phyloP scores from a whole-genome alignment of 163 green algal genomes.

The Scenedesmus sp. region DNA sequence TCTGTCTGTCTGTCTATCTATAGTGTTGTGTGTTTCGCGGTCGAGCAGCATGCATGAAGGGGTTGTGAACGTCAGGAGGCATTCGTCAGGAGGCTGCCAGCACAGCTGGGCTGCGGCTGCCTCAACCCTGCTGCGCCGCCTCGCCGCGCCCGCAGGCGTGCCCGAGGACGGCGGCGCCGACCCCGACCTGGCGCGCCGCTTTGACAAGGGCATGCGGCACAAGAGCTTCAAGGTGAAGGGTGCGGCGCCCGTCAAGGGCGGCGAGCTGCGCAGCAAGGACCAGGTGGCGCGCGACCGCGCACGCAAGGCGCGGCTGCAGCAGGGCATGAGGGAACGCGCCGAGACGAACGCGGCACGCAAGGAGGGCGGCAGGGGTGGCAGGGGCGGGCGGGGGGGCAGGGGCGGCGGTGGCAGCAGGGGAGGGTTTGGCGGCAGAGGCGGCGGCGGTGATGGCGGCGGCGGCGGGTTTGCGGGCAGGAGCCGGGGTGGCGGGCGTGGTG shows the following conservation, averaged over 20 bases:
- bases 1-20: too few species aligned
- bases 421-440: background rate
- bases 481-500: background rate
- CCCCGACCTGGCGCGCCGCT: conserved; percentile 52
- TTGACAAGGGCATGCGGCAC: conserved; percentile 60
- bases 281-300: conserved; percentile 19
- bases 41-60: too few species aligned
- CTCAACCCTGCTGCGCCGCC: too few species aligned
- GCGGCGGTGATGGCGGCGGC: background rate
- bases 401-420: background rate
- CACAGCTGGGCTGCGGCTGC: too few species aligned
- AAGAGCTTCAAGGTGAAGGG: conserved; percentile 37
- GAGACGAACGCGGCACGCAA: conserved; percentile 37
- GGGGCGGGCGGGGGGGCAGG: background rate
- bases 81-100: too few species aligned
- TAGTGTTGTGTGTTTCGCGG: too few species aligned
- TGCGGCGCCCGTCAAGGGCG: background rate
- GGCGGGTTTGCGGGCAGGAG: background rate
- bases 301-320: conserved; percentile 53
- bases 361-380: conserved; percentile 37
- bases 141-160: conserved; percentile 28
- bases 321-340: conserved; percentile 46
- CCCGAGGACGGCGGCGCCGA: background rate
- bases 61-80: too few species aligned
- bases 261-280: conserved; percentile 36